Conservation (phyloP, 176 grass and related monocot genomes). For the Oryza punctata region DNA sequence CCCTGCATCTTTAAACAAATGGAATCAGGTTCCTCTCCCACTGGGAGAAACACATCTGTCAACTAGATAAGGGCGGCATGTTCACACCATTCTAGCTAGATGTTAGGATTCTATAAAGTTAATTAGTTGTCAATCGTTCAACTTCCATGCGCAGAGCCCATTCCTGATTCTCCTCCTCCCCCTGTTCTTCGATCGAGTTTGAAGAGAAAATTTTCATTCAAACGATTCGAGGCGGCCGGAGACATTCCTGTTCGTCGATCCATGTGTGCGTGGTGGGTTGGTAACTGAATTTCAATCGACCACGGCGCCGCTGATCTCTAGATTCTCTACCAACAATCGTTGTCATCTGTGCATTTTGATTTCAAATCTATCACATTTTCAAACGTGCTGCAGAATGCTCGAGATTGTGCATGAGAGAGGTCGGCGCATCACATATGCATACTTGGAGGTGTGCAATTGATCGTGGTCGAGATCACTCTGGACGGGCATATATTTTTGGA, state of each 20-base stretch:
- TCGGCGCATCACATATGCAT: neutral
- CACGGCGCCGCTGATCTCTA: neutral
- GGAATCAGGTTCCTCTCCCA: constrained; percentile 35
- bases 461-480: neutral
- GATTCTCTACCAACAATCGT: neutral
- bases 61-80: neutral
- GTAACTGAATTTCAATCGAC: neutral
- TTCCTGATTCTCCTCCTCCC: neutral
- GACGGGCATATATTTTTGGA: neutral
- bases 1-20: neutral
- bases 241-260: neutral
- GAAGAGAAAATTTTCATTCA: neutral
- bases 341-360: neutral
- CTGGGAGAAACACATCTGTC: neutral
- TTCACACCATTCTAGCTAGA: neutral
- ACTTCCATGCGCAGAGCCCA: neutral
- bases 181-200: neutral
- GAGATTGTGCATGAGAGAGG: neutral
- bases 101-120: neutral
- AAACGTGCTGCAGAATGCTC: neutral
- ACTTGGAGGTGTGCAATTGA: neutral
- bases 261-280: neutral
- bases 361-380: neutral
- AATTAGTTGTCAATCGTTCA: neutral
- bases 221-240: neutral